phyloP scores from a whole-genome alignment of 305 asterid genomes.

The Rubia balearica region DNA sequence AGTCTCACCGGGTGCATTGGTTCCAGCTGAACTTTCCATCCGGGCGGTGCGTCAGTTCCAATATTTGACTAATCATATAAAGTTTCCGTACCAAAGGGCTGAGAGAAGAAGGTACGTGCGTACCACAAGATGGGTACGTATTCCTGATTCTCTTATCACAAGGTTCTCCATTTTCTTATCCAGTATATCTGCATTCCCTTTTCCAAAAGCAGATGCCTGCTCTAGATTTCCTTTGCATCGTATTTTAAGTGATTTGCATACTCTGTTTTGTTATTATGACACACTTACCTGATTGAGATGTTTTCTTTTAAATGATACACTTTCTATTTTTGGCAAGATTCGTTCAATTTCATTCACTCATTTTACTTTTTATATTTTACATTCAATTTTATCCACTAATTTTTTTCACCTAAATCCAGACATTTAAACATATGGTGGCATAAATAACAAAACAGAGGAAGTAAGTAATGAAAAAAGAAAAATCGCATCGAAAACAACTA shows the following conservation, averaged over 20 bases:
- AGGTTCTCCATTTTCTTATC: not conserved
- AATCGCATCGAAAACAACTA: not conserved
- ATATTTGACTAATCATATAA: not conserved
- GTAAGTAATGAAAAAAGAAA: not conserved
- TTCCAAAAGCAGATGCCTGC: not conserved
- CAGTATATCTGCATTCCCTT: not conserved
- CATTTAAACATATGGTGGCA: too few species aligned
- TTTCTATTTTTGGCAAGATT: too few species aligned
- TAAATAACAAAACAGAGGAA: too few species aligned
- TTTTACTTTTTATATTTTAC: too few species aligned
- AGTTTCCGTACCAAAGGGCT: not conserved
- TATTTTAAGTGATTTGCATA: not conserved
- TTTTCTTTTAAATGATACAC: too few species aligned
- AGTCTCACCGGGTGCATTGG: not conserved
- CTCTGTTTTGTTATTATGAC: too few species aligned
- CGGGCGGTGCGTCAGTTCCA: not conserved
- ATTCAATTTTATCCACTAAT: too few species aligned
- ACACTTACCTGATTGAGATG: too few species aligned
- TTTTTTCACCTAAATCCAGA: too few species aligned
- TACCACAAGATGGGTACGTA: slow-evolving; percentile 3
- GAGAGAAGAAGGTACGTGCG: not conserved
- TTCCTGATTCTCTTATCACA: not conserved
- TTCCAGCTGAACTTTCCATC: not conserved
- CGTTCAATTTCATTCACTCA: too few species aligned
- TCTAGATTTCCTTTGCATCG: not conserved